Conservation (phyloP, 805 yeast genomes). For the Yarrowia yakushimensis region DNA sequence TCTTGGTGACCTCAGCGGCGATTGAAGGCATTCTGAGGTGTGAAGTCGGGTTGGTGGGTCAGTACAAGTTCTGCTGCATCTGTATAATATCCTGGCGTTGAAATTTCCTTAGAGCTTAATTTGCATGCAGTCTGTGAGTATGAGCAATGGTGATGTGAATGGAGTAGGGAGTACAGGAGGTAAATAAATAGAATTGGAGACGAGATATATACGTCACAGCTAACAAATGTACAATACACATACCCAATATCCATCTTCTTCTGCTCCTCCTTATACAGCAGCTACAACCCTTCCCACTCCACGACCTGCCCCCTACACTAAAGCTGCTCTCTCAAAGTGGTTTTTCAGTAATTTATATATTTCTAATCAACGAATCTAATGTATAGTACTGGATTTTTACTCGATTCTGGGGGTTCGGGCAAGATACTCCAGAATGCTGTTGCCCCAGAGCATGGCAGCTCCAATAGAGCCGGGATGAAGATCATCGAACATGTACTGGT, state of each 20-base stretch:
- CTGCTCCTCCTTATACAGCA: not conserved
- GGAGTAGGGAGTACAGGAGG: not conserved
- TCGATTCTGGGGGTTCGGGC: slow-evolving; percentile 23
- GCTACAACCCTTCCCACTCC: not conserved
- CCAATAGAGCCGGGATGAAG: slow-evolving; percentile 24
- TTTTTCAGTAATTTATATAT: too few species aligned
- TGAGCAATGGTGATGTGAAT: not conserved
- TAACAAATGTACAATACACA: too few species aligned
- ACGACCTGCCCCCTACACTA: too few species aligned
- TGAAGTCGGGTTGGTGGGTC: not conserved
- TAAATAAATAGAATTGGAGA: not conserved
- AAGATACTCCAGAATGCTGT: slow-evolving; percentile 25
- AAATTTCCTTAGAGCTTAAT: not conserved
- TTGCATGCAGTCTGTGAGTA: not conserved
- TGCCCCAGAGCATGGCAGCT: slow-evolving; percentile 26
- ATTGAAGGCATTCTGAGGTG: slow-evolving; percentile 28
- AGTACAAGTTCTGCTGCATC: not conserved
- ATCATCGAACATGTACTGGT: slow-evolving; percentile 26
- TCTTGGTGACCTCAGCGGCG: slow-evolving; percentile 65
- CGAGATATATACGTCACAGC: too few species aligned
- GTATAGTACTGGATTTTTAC: not conserved
- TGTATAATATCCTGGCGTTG: not conserved
- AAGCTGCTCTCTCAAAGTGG: too few species aligned
- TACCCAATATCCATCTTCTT: not conserved
- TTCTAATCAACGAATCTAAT: not conserved